phyloP scores from a whole-genome alignment of 495 filamentous ascomycete species.

The Tuber aestivum region DNA sequence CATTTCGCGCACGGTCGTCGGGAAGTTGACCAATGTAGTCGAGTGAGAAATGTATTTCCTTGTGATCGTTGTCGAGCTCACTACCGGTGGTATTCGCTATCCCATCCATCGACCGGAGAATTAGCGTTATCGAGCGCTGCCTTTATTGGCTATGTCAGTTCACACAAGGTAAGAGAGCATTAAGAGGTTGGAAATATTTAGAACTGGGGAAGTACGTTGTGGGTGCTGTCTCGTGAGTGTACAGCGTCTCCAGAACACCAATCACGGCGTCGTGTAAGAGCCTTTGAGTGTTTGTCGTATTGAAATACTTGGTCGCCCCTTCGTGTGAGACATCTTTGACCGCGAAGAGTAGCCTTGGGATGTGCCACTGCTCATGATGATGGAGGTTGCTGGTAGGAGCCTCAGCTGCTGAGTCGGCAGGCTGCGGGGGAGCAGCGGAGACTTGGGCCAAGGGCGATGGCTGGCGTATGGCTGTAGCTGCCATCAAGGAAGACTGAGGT shows the following conservation, averaged over 20 bases:
- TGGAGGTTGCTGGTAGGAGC: conserved; percentile 7
- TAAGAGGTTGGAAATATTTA: not conserved
- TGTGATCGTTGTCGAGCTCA: conserved; percentile 81
- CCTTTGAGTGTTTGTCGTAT: conserved; percentile 52
- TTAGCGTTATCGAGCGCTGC: conserved; percentile 75
- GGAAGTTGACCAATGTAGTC: conserved; percentile 59
- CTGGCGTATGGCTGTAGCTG: conserved; percentile 12
- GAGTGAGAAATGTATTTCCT: conserved; percentile 86
- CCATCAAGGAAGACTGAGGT: not conserved
- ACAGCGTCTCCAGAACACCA: conserved; percentile 61
- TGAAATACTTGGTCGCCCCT: conserved; percentile 59
- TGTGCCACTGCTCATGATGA: conserved; percentile 23
- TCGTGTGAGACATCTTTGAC: conserved; percentile 62
- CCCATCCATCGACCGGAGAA: conserved; percentile 69
- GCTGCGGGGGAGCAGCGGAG: conserved; percentile 19
- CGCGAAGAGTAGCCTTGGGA: conserved; percentile 65
- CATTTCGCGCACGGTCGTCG: conserved; percentile 47
- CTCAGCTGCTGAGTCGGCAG: conserved; percentile 11
- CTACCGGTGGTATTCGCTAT: conserved; percentile 84
- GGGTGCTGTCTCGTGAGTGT: conserved; percentile 47
- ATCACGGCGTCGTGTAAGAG: conserved; percentile 58
- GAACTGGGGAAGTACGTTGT: conserved; percentile 44
- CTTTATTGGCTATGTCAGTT: conserved; percentile 48
- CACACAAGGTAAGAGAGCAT: not conserved
- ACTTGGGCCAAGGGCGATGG: conserved; percentile 12